Evolutionary conservation across 1,284 basidiomycete species (phyloP).

Genomic region (Macrocystidia cucumis): DNA sequence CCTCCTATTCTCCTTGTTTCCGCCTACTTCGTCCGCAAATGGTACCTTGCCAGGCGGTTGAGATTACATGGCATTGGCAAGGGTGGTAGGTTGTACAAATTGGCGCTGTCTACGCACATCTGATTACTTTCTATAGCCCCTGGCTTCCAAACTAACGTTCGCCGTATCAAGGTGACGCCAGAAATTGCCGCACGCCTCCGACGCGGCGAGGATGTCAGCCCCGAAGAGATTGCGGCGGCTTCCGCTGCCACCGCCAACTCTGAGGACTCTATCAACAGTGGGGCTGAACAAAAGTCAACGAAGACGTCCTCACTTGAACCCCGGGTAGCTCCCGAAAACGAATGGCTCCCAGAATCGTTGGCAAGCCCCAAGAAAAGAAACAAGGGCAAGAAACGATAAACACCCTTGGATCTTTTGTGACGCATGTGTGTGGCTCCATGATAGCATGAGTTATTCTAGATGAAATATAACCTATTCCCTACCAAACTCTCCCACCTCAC

Average conservation of each 20-base stretch:
- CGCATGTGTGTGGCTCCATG: too few relatives aligned
- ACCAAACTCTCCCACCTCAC: too few relatives aligned
- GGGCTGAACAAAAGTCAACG: constrained; percentile 5
- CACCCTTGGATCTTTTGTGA: too few relatives aligned
- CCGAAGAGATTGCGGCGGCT: constrained; percentile 39
- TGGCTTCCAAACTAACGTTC: constrained; percentile 43
- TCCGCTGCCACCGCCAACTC: constrained; percentile 30
- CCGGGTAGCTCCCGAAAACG: constrained; percentile 31
- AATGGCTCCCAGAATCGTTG: constrained; percentile 39
- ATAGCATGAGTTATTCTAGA: too few relatives aligned
- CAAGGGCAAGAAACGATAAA: constrained; percentile 29
- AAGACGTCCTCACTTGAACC: constrained; percentile 10
- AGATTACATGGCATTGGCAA: constrained; percentile 40
- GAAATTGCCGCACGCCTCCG: constrained; percentile 39
- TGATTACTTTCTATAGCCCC: constrained; percentile 23
- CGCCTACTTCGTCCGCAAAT: constrained; percentile 35
- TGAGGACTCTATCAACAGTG: constrained; percentile 8
- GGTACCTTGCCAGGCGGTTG: constrained; percentile 37
- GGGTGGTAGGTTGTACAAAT: constrained; percentile 28
- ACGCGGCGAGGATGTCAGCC: constrained; percentile 39
- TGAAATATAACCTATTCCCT: too few relatives aligned
- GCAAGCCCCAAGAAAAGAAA: constrained; percentile 31
- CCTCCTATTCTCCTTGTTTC: constrained; percentile 34
- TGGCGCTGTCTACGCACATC: constrained; percentile 1
- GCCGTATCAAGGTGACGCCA: constrained; percentile 36